These are phyloP conservation scores for Trapa bicornis DNA, from an alignment of 345 rosid species.

Conservation along the genomic window DNA sequence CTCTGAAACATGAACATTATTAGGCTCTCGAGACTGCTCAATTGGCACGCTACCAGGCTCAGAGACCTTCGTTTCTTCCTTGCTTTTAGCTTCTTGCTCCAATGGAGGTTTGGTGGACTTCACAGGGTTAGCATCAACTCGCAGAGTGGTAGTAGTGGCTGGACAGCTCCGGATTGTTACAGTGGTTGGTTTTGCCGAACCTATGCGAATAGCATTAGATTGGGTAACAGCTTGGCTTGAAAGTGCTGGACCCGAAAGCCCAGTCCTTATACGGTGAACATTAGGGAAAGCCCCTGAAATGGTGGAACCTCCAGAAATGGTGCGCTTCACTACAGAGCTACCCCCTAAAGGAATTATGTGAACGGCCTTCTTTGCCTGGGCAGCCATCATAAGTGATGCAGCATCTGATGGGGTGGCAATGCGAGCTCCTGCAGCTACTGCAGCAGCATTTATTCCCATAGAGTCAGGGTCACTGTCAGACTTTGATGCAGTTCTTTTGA, in stretches of 20 bases:
- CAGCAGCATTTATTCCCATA: conserved; percentile 54
- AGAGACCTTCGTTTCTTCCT: not conserved
- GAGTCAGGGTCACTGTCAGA: conserved; percentile 27
- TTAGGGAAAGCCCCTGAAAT: conserved; percentile 24
- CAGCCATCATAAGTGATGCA: conserved; percentile 42
- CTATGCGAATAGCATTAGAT: not conserved
- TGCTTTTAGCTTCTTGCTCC: not conserved
- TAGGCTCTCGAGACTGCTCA: not conserved
- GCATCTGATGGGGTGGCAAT: conserved; percentile 46
- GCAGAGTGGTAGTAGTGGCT: not conserved
- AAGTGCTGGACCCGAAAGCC: conserved; percentile 1
- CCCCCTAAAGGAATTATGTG: conserved; percentile 32
- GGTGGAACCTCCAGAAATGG: conserved; percentile 14
- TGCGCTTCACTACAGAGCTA: conserved; percentile 23
- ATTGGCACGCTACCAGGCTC: not conserved
- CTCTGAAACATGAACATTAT: too few species aligned
- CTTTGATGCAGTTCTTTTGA: conserved; percentile 19
- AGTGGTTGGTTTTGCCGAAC: not conserved
- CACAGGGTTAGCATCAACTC: not conserved
- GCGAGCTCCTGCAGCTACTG: conserved; percentile 75
- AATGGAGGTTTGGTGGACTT: not conserved
- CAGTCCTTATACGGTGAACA: conserved; percentile 5
- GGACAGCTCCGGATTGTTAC: not conserved
- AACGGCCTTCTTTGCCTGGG: conserved; percentile 45
- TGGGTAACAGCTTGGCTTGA: conserved; percentile 3